Evolutionary conservation across 148 eudicot species (phyloP).

Genomic region (Cornus florida): DNA sequence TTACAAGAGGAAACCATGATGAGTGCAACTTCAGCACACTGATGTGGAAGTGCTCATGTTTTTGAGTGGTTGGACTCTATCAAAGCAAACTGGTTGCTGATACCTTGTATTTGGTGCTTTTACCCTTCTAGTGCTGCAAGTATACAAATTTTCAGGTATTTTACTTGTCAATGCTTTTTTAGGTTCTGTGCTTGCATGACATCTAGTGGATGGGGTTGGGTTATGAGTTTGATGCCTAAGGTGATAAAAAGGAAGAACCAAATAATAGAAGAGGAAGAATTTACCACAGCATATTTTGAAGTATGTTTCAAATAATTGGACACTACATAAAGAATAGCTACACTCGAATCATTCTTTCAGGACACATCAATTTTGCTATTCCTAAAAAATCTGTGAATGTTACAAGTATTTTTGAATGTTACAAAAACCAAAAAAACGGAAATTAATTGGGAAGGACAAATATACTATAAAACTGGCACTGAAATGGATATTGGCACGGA

Average conservation of each 20-base stretch:
- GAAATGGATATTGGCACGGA: slow-evolving; percentile 51
- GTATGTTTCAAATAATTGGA: not conserved
- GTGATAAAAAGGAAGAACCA: not conserved
- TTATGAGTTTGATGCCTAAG: too few relatives aligned
- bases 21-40: not conserved
- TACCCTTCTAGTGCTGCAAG: too few relatives aligned
- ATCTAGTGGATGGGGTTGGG: too few relatives aligned
- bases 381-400: slow-evolving; percentile 17
- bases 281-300: not conserved
- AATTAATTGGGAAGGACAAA: not conserved
- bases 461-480: slow-evolving; percentile 57
- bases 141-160: too few relatives aligned
- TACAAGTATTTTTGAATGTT: not conserved
- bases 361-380: not conserved
- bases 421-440: slow-evolving; percentile 6
- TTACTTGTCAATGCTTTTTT: too few relatives aligned
- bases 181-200: too few relatives aligned
- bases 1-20: not conserved
- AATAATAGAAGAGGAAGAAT: not conserved
- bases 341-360: not conserved
- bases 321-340: not conserved
- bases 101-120: not conserved
- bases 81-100: not conserved
- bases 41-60: not conserved
- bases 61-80: not conserved